Evolutionary conservation across 345 rosid genomes (phyloP).

Genomic region (Salix suchowensis): DNA sequence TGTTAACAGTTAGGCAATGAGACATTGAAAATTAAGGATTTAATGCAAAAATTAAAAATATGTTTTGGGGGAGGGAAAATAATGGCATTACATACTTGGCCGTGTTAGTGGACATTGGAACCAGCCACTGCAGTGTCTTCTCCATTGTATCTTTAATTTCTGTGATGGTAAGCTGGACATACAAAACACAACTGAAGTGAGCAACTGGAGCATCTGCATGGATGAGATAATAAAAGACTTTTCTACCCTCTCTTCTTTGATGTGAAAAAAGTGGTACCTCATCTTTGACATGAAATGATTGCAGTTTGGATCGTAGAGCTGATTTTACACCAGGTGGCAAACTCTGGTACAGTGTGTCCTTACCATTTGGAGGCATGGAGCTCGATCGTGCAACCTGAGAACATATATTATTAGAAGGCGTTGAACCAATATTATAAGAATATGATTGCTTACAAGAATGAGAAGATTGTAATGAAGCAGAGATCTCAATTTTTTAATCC

Average conservation of each 20-base stretch:
- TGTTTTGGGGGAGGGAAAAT: not conserved
- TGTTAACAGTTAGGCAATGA: not conserved
- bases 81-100: conserved; percentile 49
- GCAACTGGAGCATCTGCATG: not conserved
- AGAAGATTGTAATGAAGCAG: too few species aligned
- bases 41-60: not conserved
- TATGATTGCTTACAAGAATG: too few species aligned
- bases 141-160: conserved; percentile 79
- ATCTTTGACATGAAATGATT: conserved; percentile 44
- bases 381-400: conserved; percentile 67
- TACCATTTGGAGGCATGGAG: conserved; percentile 54
- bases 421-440: too few species aligned
- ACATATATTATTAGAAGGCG: not conserved
- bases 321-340: conserved; percentile 63
- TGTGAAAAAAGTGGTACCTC: conserved; percentile 41
- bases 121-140: conserved; percentile 81
- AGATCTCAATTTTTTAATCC: too few species aligned
- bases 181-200: not conserved
- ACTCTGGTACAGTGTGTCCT: conserved; percentile 60
- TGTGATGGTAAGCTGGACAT: conserved; percentile 47
- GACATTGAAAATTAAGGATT: not conserved
- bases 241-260: not conserved
- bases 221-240: not conserved
- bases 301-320: conserved; percentile 55
- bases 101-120: conserved; percentile 73